Evolutionary conservation across 108 stramenopile genomes (phyloP).

Genomic region (Cyclotella distinguenda): DNA sequence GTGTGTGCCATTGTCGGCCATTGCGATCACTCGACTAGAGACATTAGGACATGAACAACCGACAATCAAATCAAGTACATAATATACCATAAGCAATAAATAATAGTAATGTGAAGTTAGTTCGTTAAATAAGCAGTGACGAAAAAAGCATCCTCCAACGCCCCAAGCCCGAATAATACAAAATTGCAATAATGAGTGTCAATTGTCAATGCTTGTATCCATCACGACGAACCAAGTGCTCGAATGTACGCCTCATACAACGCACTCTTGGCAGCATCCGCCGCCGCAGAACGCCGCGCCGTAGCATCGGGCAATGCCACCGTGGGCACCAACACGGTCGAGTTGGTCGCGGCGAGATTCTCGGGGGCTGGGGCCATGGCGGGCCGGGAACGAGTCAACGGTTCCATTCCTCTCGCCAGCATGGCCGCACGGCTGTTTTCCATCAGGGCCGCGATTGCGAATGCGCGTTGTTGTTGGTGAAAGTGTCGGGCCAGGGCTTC

Average conservation of each 20-base stretch:
- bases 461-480: conserved; percentile 32
- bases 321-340: conserved; percentile 13
- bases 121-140: too few relatives aligned
- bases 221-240: conserved; percentile 23
- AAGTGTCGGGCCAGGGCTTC: conserved; percentile 43
- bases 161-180: too few relatives aligned
- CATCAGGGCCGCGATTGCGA: conserved; percentile 35
- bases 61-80: too few relatives aligned
- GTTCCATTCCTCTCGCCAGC: conserved; percentile 25
- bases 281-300: conserved; percentile 1
- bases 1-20: too few relatives aligned
- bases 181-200: background rate
- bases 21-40: too few relatives aligned
- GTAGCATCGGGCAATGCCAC: background rate
- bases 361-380: background rate
- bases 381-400: background rate
- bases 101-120: too few relatives aligned
- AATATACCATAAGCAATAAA: too few relatives aligned
- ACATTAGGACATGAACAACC: too few relatives aligned
- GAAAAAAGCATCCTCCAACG: too few relatives aligned
- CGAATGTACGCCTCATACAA: conserved; percentile 39
- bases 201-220: background rate
- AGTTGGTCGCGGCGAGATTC: background rate
- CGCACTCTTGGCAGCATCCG: conserved; percentile 27
- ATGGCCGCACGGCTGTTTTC: conserved; percentile 38